Evolutionary conservation across 2,329 filamentous ascomycete species (phyloP).

Genomic region (Microdochium nivale): DNA sequence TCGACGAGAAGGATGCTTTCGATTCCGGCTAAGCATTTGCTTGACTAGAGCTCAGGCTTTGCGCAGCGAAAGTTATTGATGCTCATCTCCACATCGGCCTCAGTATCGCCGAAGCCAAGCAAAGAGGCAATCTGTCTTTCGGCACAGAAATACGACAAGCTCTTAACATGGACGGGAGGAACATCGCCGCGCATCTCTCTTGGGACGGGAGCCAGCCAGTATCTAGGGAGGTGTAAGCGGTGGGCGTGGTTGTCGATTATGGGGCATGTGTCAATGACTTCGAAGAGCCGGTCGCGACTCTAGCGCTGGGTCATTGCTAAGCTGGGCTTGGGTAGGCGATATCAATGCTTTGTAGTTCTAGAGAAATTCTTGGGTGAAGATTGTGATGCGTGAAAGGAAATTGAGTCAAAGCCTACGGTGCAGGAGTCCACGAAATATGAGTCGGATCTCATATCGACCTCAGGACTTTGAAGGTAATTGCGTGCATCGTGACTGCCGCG

Average conservation of each 20-base stretch:
- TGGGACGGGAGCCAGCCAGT: slow-evolving; percentile 50
- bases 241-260: slow-evolving; percentile 70
- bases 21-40: slow-evolving; percentile 60
- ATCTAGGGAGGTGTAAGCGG: slow-evolving; percentile 45
- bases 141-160: slow-evolving; percentile 62
- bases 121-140: slow-evolving; percentile 58
- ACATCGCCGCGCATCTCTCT: slow-evolving; percentile 67
- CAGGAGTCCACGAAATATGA: no score
- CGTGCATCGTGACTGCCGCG: no score
- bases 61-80: slow-evolving; percentile 30
- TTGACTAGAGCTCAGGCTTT: slow-evolving; percentile 48
- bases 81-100: slow-evolving; percentile 40
- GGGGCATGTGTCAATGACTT: slow-evolving; percentile 43
- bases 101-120: slow-evolving; percentile 56
- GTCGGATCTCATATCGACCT: no score
- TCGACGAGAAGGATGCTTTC: slow-evolving; percentile 74
- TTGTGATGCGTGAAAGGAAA: no score
- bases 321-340: no score
- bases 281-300: slow-evolving; percentile 8
- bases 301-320: slow-evolving; percentile 8
- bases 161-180: slow-evolving; percentile 49
- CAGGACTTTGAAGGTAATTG: no score
- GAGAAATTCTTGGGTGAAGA: no score
- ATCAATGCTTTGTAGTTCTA: no score
- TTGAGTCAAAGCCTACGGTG: no score